These are phyloP conservation scores for Pleurotus djamor DNA, from an alignment of 768 basidiomycete genomes.

Conservation along the genomic window DNA sequence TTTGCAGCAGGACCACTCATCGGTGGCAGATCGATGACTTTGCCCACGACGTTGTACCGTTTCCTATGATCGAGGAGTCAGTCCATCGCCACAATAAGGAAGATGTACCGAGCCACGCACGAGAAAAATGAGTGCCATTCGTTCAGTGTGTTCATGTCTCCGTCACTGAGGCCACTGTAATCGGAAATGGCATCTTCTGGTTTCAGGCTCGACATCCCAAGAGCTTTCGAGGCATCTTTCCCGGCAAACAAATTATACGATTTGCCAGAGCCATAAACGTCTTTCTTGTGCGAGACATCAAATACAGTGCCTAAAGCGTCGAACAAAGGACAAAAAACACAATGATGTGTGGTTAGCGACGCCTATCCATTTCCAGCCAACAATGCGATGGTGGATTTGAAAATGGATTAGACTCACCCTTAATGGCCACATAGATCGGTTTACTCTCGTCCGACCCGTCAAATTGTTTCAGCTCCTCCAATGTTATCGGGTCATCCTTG, in stretches of 20 bases:
- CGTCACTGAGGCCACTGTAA: constrained; percentile 70
- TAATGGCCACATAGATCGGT: constrained; percentile 92
- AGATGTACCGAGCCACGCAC: constrained; percentile 43
- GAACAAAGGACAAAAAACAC: background rate
- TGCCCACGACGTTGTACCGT: constrained; percentile 87
- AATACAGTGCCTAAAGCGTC: constrained; percentile 73
- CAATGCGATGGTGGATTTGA: background rate
- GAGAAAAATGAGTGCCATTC: constrained; percentile 90
- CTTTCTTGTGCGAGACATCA: constrained; percentile 81
- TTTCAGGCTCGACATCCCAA: constrained; percentile 89
- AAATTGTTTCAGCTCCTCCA: constrained; percentile 61
- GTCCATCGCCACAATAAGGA: background rate
- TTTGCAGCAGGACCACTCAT: constrained; percentile 5
- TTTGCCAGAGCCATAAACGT: constrained; percentile 84
- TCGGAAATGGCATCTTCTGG: constrained; percentile 85
- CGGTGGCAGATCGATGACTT: constrained; percentile 55
- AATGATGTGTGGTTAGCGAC: background rate
- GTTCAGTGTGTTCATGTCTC: constrained; percentile 76
- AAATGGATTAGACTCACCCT: constrained; percentile 47
- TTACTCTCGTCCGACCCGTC: constrained; percentile 64
- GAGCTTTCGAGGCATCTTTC: constrained; percentile 86
- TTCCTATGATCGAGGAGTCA: constrained; percentile 42
- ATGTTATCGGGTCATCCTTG: constrained; percentile 77
- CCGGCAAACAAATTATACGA: constrained; percentile 89
- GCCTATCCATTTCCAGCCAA: background rate